Conservation (phyloP, 345 rosid genomes). For the Eucalyptus tenuipes region DNA sequence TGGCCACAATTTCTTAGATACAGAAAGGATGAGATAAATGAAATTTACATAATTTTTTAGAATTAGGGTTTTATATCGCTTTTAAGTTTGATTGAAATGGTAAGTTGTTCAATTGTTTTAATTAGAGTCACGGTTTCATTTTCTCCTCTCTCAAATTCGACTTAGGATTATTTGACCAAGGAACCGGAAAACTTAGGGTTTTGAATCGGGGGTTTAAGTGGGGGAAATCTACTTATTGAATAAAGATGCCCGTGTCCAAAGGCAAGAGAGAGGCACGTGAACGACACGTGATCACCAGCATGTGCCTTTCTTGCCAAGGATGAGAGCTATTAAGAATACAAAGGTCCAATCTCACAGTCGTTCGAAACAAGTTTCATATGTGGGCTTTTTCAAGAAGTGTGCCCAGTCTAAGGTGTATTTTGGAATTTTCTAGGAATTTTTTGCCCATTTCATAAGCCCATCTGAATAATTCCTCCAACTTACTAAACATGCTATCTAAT, state of each 20-base stretch:
- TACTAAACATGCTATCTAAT: neutral
- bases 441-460: fast-evolving
- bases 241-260: neutral
- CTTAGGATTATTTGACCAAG: neutral
- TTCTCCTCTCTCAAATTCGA: neutral
- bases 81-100: neutral
- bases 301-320: neutral
- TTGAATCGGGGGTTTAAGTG: neutral
- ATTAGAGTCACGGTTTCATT: neutral
- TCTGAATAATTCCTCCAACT: neutral
- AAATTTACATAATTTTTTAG: neutral
- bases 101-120: neutral
- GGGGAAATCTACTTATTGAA: neutral
- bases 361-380: neutral
- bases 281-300: neutral
- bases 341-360: neutral
- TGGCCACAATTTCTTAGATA: neutral
- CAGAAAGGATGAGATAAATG: neutral
- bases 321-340: neutral
- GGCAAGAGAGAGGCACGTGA: neutral
- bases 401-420: neutral
- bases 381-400: neutral
- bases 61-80: neutral
- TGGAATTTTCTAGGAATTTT: fast-evolving
- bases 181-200: neutral